phyloP scores from a whole-genome alignment of 257 asterid genomes.

The Parsonsia alboflavescens region DNA sequence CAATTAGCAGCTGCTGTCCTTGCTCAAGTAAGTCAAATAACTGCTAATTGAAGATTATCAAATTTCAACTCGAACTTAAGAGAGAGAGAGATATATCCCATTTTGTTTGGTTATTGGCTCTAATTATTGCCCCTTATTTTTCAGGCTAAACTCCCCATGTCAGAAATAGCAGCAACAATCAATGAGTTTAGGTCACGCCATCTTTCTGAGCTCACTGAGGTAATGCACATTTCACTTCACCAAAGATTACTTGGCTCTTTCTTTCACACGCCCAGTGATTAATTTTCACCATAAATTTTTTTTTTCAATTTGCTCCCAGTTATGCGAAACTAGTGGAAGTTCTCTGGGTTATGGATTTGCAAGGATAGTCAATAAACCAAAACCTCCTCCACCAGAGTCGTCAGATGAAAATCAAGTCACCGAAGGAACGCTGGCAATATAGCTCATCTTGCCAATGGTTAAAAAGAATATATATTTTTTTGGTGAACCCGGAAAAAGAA shows the following conservation, averaged over 20 bases:
- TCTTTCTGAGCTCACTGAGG: conserved; percentile 98
- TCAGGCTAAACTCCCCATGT: conserved; percentile 83
- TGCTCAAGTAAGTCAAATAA: conserved; percentile 67
- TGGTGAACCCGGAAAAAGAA: neutral
- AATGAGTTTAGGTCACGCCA: conserved; percentile 96
- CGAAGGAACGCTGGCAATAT: conserved; percentile 72
- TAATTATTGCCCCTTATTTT: neutral
- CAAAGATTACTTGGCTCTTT: neutral
- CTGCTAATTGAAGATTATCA: neutral
- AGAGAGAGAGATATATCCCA: neutral
- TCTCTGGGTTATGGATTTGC: conserved; percentile 94
- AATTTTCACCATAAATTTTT: conserved; percentile 6
- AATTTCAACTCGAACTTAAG: neutral
- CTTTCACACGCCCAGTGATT: neutral
- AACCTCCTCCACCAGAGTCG: conserved; percentile 46
- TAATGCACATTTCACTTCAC: conserved; percentile 15
- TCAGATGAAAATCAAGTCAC: conserved; percentile 59
- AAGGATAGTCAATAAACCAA: conserved; percentile 55
- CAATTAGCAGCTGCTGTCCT: conserved; percentile 99
- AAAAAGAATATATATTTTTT: conserved; percentile 11
- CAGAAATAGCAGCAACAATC: conserved; percentile 92
- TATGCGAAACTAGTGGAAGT: conserved; percentile 77
- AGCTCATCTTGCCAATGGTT: conserved; percentile 9
- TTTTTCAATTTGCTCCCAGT: conserved; percentile 40
- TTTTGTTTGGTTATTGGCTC: neutral